Percentiles rank a stretch among this genome's conserved stretches.
Conservation (phyloP, 331 rosid genomes). For the Malus hybrid region DNA sequence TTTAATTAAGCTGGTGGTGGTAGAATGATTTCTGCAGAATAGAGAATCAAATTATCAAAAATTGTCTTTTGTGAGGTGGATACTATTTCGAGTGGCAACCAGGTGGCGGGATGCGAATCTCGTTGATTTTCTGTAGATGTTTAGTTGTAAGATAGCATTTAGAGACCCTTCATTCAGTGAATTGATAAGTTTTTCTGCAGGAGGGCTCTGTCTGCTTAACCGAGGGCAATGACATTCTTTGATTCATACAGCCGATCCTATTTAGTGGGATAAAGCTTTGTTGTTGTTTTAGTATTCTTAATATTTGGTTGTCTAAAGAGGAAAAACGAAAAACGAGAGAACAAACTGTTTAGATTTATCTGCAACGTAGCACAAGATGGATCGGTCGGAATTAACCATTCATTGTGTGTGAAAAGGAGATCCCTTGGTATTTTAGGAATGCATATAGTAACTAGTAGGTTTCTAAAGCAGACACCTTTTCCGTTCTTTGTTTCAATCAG, state of each 20-base stretch:
- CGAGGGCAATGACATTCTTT: rapidly evolving
- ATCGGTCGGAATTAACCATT: not conserved
- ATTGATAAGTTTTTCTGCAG: not conserved
- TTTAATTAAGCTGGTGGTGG: not conserved
- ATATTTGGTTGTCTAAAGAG: not conserved
- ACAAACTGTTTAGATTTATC: not conserved
- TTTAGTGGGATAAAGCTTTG: too few relatives aligned
- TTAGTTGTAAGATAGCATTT: not conserved
- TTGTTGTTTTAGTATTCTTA: too few relatives aligned
- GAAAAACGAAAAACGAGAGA: not conserved
- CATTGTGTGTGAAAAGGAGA: not conserved
- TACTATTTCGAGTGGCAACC: not conserved
- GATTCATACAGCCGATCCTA: too few relatives aligned
- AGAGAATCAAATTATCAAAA: not conserved
- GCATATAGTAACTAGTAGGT: not conserved
- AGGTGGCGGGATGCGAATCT: not conserved
- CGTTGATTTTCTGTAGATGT: not conserved
- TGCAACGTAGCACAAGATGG: not conserved
- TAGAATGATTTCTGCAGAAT: not conserved
- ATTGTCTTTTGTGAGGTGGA: not conserved
- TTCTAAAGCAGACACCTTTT: not conserved
- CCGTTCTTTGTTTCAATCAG: not conserved
- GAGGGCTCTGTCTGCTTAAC: not conserved
- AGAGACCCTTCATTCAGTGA: not conserved
- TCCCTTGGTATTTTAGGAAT: not conserved